Conservation (phyloP, 192 early-diverging fungal species). For the Podila epicladia region DNA sequence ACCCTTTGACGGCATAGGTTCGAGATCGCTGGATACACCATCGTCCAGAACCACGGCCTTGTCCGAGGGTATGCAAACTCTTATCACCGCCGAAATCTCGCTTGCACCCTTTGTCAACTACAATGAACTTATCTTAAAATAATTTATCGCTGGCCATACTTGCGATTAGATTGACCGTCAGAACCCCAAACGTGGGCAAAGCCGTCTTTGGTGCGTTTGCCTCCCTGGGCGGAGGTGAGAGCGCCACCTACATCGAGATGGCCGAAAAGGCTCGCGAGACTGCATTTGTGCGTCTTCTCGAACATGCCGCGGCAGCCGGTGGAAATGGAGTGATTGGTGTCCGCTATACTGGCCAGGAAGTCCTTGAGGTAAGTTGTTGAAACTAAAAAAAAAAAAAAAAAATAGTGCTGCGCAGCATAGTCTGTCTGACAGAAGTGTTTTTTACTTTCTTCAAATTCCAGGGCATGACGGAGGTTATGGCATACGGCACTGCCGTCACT, state of each 20-base stretch:
- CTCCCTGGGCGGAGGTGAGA: conserved; percentile 44
- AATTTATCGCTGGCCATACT: neutral
- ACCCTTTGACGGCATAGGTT: neutral
- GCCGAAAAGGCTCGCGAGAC: conserved; percentile 51
- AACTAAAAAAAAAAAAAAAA: neutral
- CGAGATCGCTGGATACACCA: conserved; percentile 17
- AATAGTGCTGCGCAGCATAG: too few relatives aligned
- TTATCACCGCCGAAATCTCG: neutral
- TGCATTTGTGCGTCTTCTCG: conserved; percentile 42
- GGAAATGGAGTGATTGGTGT: conserved; percentile 31
- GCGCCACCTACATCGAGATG: conserved; percentile 43
- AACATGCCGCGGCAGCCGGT: conserved; percentile 43
- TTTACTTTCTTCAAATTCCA: neutral
- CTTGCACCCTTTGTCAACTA: neutral
- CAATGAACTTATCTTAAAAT: neutral
- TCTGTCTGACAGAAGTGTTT: neutral
- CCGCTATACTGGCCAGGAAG: conserved; percentile 11
- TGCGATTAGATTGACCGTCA: conserved; percentile 24
- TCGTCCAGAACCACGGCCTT: conserved; percentile 35
- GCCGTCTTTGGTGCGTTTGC: conserved; percentile 49
- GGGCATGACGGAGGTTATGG: conserved; percentile 50
- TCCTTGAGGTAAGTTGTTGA: neutral
- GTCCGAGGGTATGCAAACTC: conserved; percentile 34
- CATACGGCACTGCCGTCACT: conserved; percentile 41
- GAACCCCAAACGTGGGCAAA: conserved; percentile 43